These are phyloP conservation scores for Saraca asoca DNA, from an alignment of 331 rosid genomes.

Conservation along the genomic window DNA sequence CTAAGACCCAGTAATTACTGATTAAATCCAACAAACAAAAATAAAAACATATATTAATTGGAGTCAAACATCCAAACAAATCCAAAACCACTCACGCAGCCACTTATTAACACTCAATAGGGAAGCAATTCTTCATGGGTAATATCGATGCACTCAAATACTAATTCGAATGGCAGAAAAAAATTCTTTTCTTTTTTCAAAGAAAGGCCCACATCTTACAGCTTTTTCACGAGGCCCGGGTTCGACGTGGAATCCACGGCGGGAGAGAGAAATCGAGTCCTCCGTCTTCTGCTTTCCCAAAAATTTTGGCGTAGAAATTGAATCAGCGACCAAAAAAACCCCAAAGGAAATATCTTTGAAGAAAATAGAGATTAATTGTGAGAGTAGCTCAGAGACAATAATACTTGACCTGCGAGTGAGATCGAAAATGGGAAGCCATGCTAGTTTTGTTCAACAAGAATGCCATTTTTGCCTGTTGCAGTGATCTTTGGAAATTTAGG, in stretches of 20 bases:
- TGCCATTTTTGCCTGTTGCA: constrained; percentile 49
- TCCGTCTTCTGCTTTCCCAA: constrained; percentile 44
- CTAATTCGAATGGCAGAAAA: neutral
- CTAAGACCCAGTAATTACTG: neutral
- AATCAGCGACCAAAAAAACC: constrained; percentile 26
- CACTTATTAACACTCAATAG: neutral
- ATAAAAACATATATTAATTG: neutral
- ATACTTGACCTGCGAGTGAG: constrained; percentile 56
- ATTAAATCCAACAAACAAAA: neutral
- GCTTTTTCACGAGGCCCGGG: constrained; percentile 92
- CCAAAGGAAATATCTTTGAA: neutral
- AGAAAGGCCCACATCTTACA: constrained; percentile 47
- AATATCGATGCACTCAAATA: constrained; percentile 1
- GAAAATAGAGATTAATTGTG: neutral
- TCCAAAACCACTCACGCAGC: neutral
- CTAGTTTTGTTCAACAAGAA: constrained; percentile 62
- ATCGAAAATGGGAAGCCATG: constrained; percentile 63
- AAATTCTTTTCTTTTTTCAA: neutral
- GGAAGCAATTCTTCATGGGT: neutral
- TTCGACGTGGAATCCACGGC: constrained; percentile 72
- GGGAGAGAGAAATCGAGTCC: constrained; percentile 48
- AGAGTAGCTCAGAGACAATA: too few species aligned
- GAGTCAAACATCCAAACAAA: neutral
- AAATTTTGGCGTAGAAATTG: neutral
- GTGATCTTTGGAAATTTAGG: constrained; percentile 16